Conservation (phyloP, 306 rosid genomes). For the Echinosophora koreensis region DNA sequence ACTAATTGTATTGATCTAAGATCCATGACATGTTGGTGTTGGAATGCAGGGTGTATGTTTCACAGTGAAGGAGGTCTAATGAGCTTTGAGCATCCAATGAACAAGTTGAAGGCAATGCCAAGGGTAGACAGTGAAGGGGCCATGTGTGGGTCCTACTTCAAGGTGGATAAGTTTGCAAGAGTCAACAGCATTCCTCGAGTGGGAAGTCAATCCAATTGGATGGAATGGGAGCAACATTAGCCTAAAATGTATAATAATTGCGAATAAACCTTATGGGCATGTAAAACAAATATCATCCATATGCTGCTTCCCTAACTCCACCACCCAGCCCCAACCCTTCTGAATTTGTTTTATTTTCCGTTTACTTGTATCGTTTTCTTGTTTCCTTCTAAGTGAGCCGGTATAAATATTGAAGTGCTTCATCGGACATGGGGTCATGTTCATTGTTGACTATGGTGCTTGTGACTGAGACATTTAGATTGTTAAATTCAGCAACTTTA, state of each 20-base stretch:
- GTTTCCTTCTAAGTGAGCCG: slow-evolving; percentile 18
- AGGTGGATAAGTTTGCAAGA: slow-evolving; percentile 78
- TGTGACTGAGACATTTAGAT: slow-evolving; percentile 5
- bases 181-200: slow-evolving; percentile 90
- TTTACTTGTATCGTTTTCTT: slow-evolving; percentile 18
- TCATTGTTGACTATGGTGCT: slow-evolving; percentile 13
- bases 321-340: not conserved
- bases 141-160: slow-evolving; percentile 95
- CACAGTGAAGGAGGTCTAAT: slow-evolving; percentile 91
- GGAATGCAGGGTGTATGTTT: slow-evolving; percentile 81
- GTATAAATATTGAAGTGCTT: slow-evolving; percentile 30
- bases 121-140: slow-evolving; percentile 92
- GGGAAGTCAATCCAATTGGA: slow-evolving; percentile 88
- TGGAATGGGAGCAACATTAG: slow-evolving; percentile 69
- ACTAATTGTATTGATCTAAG: not conserved
- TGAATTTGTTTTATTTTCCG: slow-evolving; percentile 24
- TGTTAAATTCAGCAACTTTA: not conserved
- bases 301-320: slow-evolving; percentile 8
- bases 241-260: not conserved
- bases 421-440: not conserved
- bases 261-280: slow-evolving; percentile 15
- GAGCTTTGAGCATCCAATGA: slow-evolving; percentile 99
- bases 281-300: slow-evolving; percentile 17
- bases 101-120: slow-evolving; percentile 93
- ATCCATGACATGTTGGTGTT: slow-evolving; percentile 10